Evolutionary conservation across 2,329 filamentous ascomycete species (phyloP).

Genomic region (Penicillium psychrosexuale): DNA sequence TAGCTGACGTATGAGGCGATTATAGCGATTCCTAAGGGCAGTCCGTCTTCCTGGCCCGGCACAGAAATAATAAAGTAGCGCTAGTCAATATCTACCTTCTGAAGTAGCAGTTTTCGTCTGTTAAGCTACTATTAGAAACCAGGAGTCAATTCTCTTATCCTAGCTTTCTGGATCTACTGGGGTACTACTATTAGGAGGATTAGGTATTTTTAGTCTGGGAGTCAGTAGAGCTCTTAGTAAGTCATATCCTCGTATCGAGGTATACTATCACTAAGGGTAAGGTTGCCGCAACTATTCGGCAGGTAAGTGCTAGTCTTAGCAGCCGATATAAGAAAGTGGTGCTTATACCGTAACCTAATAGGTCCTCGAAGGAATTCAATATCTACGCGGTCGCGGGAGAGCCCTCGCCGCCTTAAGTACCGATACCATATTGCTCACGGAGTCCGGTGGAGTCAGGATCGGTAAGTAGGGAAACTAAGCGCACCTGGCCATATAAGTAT

Average conservation of each 20-base stretch:
- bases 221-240: slow-evolving; percentile 1
- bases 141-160: background rate
- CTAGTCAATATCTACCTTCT: background rate
- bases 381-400: background rate
- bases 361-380: slow-evolving; percentile 14
- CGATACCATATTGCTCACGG: background rate
- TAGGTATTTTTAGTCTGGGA: background rate
- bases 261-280: background rate
- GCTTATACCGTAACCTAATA: background rate
- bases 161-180: background rate
- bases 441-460: background rate
- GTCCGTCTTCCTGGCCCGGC: background rate
- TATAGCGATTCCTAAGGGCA: background rate
- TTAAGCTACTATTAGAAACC: background rate
- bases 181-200: background rate
- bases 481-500: background rate
- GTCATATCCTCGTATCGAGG: background rate
- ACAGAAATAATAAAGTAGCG: background rate
- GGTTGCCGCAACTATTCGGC: background rate
- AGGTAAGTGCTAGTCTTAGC: background rate
- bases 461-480: background rate
- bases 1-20: background rate
- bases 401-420: background rate
- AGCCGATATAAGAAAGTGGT: background rate
- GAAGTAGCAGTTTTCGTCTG: background rate